These are phyloP conservation scores for Penicillium pancosmium DNA, from an alignment of 495 filamentous ascomycete genomes.

Conservation along the genomic window DNA sequence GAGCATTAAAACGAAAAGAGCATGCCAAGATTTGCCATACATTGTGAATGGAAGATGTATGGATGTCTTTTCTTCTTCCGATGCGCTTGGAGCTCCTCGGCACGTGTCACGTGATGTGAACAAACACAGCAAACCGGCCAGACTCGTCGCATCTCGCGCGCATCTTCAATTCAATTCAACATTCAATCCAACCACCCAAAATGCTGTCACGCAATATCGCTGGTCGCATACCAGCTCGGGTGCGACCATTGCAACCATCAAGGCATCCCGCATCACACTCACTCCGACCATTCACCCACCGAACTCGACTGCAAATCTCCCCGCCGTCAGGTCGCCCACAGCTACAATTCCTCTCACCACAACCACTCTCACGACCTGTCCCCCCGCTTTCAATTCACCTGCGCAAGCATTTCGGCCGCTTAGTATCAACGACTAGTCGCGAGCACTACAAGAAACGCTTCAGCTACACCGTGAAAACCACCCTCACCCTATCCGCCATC, in stretches of 20 bases:
- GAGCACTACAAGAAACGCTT: conserved; percentile 67
- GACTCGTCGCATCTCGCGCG: not conserved
- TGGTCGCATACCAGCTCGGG: conserved; percentile 36
- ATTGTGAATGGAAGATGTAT: too few relatives aligned
- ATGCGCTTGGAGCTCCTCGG: not conserved
- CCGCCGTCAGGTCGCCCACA: conserved; percentile 64
- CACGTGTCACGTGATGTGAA: not conserved
- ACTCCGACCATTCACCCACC: conserved; percentile 51
- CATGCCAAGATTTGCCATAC: too few relatives aligned
- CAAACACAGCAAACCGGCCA: conserved; percentile 20
- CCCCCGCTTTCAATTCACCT: conserved; percentile 45
- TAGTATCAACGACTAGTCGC: conserved; percentile 76
- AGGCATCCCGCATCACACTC: conserved; percentile 5
- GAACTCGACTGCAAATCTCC: conserved; percentile 52
- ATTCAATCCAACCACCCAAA: not conserved
- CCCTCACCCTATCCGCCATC: conserved; percentile 56
- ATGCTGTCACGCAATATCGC: conserved; percentile 24
- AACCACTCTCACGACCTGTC: conserved; percentile 38
- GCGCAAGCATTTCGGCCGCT: conserved; percentile 62
- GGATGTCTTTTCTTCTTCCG: too few relatives aligned
- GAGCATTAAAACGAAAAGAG: too few relatives aligned
- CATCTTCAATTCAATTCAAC: not conserved
- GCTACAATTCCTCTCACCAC: conserved; percentile 72
- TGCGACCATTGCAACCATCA: conserved; percentile 18
- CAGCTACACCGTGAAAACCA: conserved; percentile 60